A percentile compares a stretch with the other conserved stretches of the same genome.
phyloP scores from a whole-genome alignment of 345 rosid species.

The Erucastrum elatum region DNA sequence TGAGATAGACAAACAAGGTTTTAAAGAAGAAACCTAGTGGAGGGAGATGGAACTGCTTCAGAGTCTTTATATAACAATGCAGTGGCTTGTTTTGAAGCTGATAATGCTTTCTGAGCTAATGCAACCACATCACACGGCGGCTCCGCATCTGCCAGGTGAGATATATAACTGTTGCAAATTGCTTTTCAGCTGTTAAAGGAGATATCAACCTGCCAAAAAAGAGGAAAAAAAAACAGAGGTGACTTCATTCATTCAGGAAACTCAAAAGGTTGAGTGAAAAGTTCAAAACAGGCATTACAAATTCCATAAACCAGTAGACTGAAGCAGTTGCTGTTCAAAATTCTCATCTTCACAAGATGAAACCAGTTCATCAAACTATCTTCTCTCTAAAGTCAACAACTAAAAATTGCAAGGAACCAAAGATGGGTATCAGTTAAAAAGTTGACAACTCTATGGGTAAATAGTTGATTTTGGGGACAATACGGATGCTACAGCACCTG shows the following conservation, averaged over 20 bases:
- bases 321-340: conserved; percentile 47
- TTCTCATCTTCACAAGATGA: conserved; percentile 43
- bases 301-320: conserved; percentile 54
- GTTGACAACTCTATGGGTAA: conserved; percentile 20
- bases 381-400: conserved; percentile 43
- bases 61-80: conserved; percentile 49
- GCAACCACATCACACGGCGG: conserved; percentile 30
- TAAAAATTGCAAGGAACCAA: background rate
- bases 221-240: background rate
- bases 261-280: background rate
- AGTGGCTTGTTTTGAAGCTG: conserved; percentile 65
- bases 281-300: conserved; percentile 42
- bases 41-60: conserved; percentile 31
- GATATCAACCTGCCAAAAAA: conserved; percentile 46
- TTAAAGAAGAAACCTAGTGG: conserved; percentile 49
- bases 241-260: conserved; percentile 2
- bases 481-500: conserved; percentile 24
- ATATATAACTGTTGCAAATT: conserved; percentile 20
- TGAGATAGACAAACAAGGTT: background rate
- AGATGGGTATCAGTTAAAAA: background rate
- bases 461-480: too few relatives aligned
- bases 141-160: conserved; percentile 10
- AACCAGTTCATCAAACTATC: conserved; percentile 42
- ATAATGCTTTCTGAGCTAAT: conserved; percentile 72
- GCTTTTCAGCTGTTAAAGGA: background rate